Conservation (phyloP, 1,284 basidiomycete species). For the Trichosporon sp. region DNA sequence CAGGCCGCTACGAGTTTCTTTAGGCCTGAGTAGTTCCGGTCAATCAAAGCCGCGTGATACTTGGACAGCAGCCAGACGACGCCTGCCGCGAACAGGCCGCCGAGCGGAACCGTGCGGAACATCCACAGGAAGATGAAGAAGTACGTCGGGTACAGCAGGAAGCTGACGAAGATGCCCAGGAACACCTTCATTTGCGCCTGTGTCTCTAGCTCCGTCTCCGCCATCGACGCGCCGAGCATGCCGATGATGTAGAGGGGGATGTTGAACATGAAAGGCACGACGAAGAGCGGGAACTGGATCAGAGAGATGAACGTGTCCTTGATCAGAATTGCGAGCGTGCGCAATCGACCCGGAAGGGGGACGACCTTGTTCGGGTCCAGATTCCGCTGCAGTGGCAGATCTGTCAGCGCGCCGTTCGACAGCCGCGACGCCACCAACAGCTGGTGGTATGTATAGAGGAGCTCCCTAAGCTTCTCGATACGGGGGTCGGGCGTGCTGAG, state of each 20-base stretch:
- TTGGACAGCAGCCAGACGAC: slow-evolving; percentile 65
- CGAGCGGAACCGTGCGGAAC: slow-evolving; percentile 61
- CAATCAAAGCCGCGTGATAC: slow-evolving; percentile 57
- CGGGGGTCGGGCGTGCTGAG: slow-evolving; percentile 63
- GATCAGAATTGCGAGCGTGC: slow-evolving; percentile 68
- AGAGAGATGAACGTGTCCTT: slow-evolving; percentile 67
- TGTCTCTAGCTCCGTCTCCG: slow-evolving; percentile 74
- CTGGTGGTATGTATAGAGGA: slow-evolving; percentile 76
- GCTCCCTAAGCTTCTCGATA: slow-evolving; percentile 59
- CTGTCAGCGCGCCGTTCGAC: slow-evolving; percentile 72
- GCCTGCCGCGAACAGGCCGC: slow-evolving; percentile 51
- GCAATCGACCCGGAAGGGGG: slow-evolving; percentile 70
- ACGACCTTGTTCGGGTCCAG: slow-evolving; percentile 69
- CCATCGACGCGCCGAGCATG: slow-evolving; percentile 64
- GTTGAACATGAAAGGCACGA: slow-evolving; percentile 74
- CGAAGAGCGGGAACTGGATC: slow-evolving; percentile 75
- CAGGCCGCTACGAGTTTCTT: slow-evolving; percentile 80
- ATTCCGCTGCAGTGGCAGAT: slow-evolving; percentile 60
- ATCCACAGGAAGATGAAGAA: slow-evolving; percentile 79
- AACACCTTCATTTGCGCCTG: slow-evolving; percentile 89
- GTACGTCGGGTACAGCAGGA: slow-evolving; percentile 69
- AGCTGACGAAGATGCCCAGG: slow-evolving; percentile 67
- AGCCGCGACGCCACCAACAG: slow-evolving; percentile 75
- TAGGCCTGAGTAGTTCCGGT: slow-evolving; percentile 61
- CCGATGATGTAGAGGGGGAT: slow-evolving; percentile 75